These are phyloP conservation scores for Ustilago curta DNA, from an alignment of 1,284 basidiomycete genomes.

Conservation along the genomic window DNA sequence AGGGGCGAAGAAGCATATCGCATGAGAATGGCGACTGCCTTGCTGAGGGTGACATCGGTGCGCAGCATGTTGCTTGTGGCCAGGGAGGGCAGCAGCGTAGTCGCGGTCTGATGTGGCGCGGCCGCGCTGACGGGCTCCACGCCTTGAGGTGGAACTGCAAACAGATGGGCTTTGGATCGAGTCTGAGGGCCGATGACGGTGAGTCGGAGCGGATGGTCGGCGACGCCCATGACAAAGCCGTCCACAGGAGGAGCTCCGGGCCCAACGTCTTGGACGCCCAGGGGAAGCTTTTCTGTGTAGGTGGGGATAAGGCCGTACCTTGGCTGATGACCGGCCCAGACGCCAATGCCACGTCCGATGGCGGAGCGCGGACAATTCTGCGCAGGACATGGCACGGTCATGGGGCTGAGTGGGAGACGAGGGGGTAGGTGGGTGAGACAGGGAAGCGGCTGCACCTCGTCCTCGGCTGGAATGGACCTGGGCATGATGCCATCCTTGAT, in stretches of 20 bases:
- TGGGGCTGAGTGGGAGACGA: conserved; percentile 56
- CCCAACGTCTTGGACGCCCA: conserved; percentile 31
- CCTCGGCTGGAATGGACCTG: conserved; percentile 26
- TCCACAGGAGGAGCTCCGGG: conserved; percentile 56
- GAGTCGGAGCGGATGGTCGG: conserved; percentile 53
- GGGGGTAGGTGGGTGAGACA: conserved; percentile 54
- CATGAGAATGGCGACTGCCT: conserved; percentile 54
- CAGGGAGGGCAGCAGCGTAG: conserved; percentile 41
- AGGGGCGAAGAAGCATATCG: conserved; percentile 40
- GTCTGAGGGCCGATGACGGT: conserved; percentile 58
- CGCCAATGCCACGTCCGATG: conserved; percentile 60
- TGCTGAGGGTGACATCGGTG: conserved; percentile 61
- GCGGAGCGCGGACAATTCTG: conserved; percentile 55
- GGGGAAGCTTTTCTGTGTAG: conserved; percentile 38
- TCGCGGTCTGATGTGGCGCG: conserved; percentile 12
- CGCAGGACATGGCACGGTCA: conserved; percentile 57
- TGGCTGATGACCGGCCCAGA: conserved; percentile 57
- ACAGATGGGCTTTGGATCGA: conserved; percentile 46
- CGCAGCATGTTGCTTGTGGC: conserved; percentile 51
- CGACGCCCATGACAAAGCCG: conserved; percentile 60
- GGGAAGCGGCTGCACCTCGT: conserved; percentile 32
- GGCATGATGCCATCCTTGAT: conserved; percentile 40
- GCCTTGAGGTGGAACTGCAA: conserved; percentile 42
- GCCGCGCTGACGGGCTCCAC: conserved; percentile 18
- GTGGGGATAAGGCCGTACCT: conserved; percentile 49